Base-by-base conservation (phyloP, 148 eudicot genomes). In the Vaccinium corymbosum region DNA sequence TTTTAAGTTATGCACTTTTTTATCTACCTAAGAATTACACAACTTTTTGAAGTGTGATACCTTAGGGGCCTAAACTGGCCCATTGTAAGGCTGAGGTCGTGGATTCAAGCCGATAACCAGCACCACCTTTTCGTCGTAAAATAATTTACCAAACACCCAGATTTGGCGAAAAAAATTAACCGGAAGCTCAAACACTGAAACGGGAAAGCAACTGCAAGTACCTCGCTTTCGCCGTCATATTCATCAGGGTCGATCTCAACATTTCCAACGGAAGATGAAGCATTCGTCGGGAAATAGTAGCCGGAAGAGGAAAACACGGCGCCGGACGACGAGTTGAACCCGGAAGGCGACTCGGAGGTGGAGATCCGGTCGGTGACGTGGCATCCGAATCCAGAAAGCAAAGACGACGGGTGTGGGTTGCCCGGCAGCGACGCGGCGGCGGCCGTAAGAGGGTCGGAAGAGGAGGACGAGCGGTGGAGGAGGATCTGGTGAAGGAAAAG, bases 181-280 rank as follows among this genome's bases (percentile, higher is more conserved):
- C 62, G 5, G 20, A 14, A 50, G 52, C 10, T 50, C 52, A 7
- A 50, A 50, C 52, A 50, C 52, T 50, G 52, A 50, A 1, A 50
- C 29, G 25, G n/a, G 78, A 75, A 42, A 46, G n/a, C 14, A 6
- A 27, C 1, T 14, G 20, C 6, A 32, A 29, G 2, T 81, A 94
- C 97, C 98, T 95, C 94, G 86, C 95, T 95, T 71, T 95, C 98
- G 66, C 86, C 89, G 48, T 93, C 98, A 57, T 86, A 90, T n/a
- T 94, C 95, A 52, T 93, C 95, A 14, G 88, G 76, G 3, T 88
- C 90, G 81, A 89, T 85, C 19, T 92, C 94, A 13, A 85, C 29
- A 13, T 68, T 81, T 35, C 87, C 88, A 22, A 81, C 83, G 7
- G 88, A 85, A 12, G 87, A 81, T 38, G 91, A 83, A 70, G 86